Percentiles rank a stretch among this genome's conserved stretches.
Conservation (phyloP, 495 filamentous ascomycete genomes). For the Xeromyces bisporus region DNA sequence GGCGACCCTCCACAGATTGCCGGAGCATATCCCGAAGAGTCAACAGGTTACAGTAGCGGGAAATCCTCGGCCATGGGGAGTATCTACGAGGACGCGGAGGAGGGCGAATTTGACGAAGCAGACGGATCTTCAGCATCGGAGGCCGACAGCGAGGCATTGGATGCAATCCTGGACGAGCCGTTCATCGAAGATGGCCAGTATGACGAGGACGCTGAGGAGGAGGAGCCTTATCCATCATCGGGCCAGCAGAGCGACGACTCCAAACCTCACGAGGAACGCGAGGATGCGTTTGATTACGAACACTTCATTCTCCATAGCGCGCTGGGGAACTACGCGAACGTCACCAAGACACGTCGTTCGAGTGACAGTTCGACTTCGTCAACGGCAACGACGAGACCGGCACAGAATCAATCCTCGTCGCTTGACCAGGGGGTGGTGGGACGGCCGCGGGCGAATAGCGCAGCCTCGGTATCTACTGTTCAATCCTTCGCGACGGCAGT, state of each 20-base stretch:
- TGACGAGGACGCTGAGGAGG: slow-evolving; percentile 11
- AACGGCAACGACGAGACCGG: slow-evolving; percentile 49
- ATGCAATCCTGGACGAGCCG: slow-evolving; percentile 27
- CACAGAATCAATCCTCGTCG: slow-evolving; percentile 1
- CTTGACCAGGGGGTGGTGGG: slow-evolving; percentile 3
- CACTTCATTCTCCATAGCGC: slow-evolving; percentile 86
- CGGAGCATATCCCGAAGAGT: slow-evolving; percentile 2
- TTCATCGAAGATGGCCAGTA: slow-evolving; percentile 25
- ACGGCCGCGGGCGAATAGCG: slow-evolving; percentile 37
- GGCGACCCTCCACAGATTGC: slow-evolving; percentile 2
- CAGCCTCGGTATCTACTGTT: slow-evolving; percentile 53
- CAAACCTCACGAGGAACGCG: slow-evolving; percentile 72
- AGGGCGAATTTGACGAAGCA: slow-evolving; percentile 20
- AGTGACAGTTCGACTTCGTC: slow-evolving; percentile 53
- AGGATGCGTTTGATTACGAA: slow-evolving; percentile 96
- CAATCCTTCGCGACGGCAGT: slow-evolving; percentile 73
- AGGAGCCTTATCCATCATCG: slow-evolving; percentile 10
- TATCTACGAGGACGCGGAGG: slow-evolving; percentile 43
- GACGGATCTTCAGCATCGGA: slow-evolving; percentile 26
- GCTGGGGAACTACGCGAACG: slow-evolving; percentile 46
- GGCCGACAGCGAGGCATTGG: slow-evolving; percentile 31
- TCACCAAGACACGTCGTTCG: slow-evolving; percentile 29
- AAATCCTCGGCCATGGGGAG: slow-evolving; percentile 28
- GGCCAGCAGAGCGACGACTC: slow-evolving; percentile 13
- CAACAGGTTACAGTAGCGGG: slow-evolving; percentile 13